Conservation (phyloP, 2,329 filamentous ascomycete genomes). For the Massarina eburnea region DNA sequence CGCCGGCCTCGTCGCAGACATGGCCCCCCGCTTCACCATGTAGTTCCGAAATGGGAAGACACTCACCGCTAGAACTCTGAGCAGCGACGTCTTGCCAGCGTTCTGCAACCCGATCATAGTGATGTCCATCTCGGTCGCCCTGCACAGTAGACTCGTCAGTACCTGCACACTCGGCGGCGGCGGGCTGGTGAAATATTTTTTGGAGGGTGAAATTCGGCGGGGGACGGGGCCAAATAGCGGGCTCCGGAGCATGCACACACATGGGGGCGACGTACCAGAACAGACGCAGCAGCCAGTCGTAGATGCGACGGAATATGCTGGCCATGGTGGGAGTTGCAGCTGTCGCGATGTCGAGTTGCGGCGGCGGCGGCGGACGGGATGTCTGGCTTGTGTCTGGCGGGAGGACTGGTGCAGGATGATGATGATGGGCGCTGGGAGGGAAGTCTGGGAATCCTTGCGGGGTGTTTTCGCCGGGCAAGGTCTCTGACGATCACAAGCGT, state of each 20-base stretch:
- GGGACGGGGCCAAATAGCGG: conserved; percentile 23
- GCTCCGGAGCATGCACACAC: conserved; percentile 17
- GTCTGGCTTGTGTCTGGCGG: conserved; percentile 4
- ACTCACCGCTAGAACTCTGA: conserved; percentile 92
- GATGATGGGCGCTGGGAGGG: conserved; percentile 24
- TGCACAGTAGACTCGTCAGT: conserved; percentile 45
- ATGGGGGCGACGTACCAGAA: conserved; percentile 70
- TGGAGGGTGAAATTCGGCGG: conserved; percentile 15
- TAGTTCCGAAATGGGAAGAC: conserved; percentile 35
- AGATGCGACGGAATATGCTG: conserved; percentile 88
- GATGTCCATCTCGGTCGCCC: conserved; percentile 99
- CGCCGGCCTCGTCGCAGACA: conserved; percentile 20
- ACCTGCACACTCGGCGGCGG: conserved; percentile 4
- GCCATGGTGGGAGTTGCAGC: conserved; percentile 62
- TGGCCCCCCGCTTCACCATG: conserved; percentile 30
- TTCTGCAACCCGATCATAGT: conserved; percentile 99
- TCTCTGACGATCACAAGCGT: conserved; percentile 32
- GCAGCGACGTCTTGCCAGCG: conserved; percentile 92
- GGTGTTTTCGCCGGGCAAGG: conserved; percentile 26
- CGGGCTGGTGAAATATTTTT: conserved; percentile 18
- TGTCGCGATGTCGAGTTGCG: conserved; percentile 9
- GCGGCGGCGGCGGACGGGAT: neutral
- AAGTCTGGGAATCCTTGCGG: conserved; percentile 41
- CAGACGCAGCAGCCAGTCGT: conserved; percentile 96
- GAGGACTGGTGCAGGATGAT: conserved; percentile 29